Percentiles rank a stretch among this genome's conserved stretches.
phyloP scores from a whole-genome alignment of 1,284 basidiomycete genomes.

The Cryptococcus sp. region DNA sequence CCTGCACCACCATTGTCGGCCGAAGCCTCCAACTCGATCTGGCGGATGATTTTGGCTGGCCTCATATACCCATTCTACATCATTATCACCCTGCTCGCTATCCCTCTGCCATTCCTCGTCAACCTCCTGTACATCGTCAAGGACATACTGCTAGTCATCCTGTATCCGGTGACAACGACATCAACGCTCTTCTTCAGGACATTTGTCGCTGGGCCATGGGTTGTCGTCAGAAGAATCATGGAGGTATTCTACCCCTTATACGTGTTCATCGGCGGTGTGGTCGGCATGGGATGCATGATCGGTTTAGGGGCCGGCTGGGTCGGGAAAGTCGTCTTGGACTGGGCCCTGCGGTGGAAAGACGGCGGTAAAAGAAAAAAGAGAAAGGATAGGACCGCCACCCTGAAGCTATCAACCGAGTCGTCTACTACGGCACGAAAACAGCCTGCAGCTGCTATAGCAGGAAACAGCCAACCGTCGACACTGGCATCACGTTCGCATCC shows the following conservation, averaged over 20 bases:
- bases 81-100: slow-evolving; percentile 34
- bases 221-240: slow-evolving; percentile 23
- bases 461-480: no score
- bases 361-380: background rate
- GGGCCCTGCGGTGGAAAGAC: slow-evolving; percentile 13
- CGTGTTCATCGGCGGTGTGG: slow-evolving; percentile 44
- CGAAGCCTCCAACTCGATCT: slow-evolving; percentile 17
- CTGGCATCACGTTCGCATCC: no score
- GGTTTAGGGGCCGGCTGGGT: slow-evolving; percentile 41
- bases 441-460: background rate
- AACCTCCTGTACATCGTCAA: slow-evolving; percentile 29
- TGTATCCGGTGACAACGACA: slow-evolving; percentile 42
- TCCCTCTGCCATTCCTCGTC: slow-evolving; percentile 38
- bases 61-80: slow-evolving; percentile 44
- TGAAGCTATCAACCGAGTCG: background rate
- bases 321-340: slow-evolving; percentile 28
- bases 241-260: slow-evolving; percentile 42
- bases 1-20: slow-evolving; percentile 7
- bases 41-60: slow-evolving; percentile 26
- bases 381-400: background rate
- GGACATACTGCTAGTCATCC: slow-evolving; percentile 20
- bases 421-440: background rate
- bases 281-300: slow-evolving; percentile 40
- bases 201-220: slow-evolving; percentile 37
- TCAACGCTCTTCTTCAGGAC: slow-evolving; percentile 27